Percentiles rank a stretch among this genome's conserved stretches.
These are phyloP conservation scores for Aspergillus sp. DNA, from an alignment of 2,329 filamentous ascomycete species.

Conservation along the genomic window DNA sequence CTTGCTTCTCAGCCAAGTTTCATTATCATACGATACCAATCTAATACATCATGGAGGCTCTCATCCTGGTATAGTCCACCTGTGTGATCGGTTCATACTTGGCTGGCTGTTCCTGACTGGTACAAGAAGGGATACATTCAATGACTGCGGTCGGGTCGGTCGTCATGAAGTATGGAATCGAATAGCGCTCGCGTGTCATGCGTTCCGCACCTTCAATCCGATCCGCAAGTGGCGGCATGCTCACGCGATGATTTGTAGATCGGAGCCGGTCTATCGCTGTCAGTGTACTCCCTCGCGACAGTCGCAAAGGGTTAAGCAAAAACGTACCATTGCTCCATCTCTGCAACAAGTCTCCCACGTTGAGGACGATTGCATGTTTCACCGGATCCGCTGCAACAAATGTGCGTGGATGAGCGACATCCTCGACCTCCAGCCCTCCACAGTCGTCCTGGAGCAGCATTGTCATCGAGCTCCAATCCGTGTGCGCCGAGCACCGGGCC, in stretches of 20 bases:
- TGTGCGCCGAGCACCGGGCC: constrained; percentile 53
- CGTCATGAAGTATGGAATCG: constrained; percentile 60
- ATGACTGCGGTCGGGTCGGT: constrained; percentile 52
- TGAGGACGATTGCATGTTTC: constrained; percentile 47
- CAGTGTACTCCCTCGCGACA: constrained; percentile 1
- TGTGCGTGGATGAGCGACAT: constrained; percentile 36
- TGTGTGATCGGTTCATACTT: constrained; percentile 53
- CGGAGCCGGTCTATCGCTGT: constrained; percentile 44
- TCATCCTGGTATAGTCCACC: constrained; percentile 37
- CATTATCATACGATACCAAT: background rate
- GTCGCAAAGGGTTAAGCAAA: background rate
- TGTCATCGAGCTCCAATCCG: constrained; percentile 55
- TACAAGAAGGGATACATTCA: constrained; percentile 52
- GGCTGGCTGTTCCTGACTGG: constrained; percentile 41
- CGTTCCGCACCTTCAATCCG: constrained; percentile 37
- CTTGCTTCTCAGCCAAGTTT: background rate
- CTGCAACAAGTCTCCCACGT: constrained; percentile 52
- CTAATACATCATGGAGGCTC: constrained; percentile 27
- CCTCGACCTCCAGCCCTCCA: constrained; percentile 53
- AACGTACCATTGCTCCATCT: constrained; percentile 50
- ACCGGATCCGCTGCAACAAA: constrained; percentile 44
- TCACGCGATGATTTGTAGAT: constrained; percentile 56
- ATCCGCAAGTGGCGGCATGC: constrained; percentile 42
- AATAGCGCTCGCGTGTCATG: constrained; percentile 55
- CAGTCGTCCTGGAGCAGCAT: constrained; percentile 55